phyloP scores from a whole-genome alignment of 2,329 filamentous ascomycete genomes.

The Claviceps spartinae region DNA sequence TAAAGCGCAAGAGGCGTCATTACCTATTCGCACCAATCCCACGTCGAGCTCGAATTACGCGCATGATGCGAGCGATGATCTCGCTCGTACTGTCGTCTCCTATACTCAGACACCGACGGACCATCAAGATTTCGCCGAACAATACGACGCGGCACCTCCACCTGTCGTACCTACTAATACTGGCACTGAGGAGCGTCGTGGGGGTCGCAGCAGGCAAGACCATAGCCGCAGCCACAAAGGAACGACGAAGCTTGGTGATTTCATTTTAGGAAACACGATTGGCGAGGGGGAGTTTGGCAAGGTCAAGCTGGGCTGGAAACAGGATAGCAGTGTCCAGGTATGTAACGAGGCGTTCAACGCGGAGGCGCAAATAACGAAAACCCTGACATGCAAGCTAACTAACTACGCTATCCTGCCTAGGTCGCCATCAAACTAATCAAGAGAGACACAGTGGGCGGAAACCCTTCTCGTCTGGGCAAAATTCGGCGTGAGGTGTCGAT shows the following conservation, averaged over 20 bases:
- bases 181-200: constrained; percentile 33
- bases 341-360: constrained; percentile 6
- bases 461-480: constrained; percentile 81
- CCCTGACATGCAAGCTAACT: not conserved
- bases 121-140: constrained; percentile 13
- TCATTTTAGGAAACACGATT: constrained; percentile 88
- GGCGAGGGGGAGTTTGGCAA: constrained; percentile 98
- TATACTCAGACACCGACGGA: constrained; percentile 19
- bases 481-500: constrained; percentile 97
- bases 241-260: constrained; percentile 80
- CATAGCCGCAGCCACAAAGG: constrained; percentile 43
- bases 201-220: constrained; percentile 45
- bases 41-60: constrained; percentile 41
- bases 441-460: constrained; percentile 75
- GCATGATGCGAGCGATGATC: constrained; percentile 65
- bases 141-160: constrained; percentile 32
- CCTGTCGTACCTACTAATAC: constrained; percentile 30
- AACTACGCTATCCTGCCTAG: constrained; percentile 25
- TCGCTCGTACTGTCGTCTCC: constrained; percentile 58
- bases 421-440: constrained; percentile 98
- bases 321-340: constrained; percentile 77
- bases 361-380: not conserved
- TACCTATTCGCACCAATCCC: constrained; percentile 32
- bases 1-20: constrained; percentile 21
- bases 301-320: constrained; percentile 97